phyloP scores from a whole-genome alignment of 192 early-diverging fungal genomes.

The Coemansia sp. region DNA sequence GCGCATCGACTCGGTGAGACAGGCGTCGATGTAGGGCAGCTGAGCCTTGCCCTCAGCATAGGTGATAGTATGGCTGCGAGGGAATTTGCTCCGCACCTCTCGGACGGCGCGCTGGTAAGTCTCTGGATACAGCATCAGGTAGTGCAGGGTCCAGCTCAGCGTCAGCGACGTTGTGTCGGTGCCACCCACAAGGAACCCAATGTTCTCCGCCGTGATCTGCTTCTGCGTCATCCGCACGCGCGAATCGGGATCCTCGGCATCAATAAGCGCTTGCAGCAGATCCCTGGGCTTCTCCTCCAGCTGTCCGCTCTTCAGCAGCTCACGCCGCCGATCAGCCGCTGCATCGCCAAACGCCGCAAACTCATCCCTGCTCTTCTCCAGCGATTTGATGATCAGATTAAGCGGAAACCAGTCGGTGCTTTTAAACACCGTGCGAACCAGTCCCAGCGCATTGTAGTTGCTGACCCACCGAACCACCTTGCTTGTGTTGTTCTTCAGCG shows the following conservation, averaged over 20 bases:
- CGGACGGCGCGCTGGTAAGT: slow-evolving; percentile 4
- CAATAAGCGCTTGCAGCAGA: slow-evolving; percentile 39
- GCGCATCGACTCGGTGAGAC: slow-evolving; percentile 38
- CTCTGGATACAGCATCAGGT: slow-evolving; percentile 22
- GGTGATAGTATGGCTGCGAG: slow-evolving; percentile 13
- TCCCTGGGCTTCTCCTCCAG: slow-evolving; percentile 22
- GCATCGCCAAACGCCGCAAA: slow-evolving; percentile 7
- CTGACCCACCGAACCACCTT: slow-evolving; percentile 21
- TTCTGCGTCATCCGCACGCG: slow-evolving; percentile 16
- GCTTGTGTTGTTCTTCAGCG: slow-evolving; percentile 6
- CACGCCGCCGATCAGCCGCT: background rate
- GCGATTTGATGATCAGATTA: background rate
- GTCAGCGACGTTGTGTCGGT: slow-evolving; percentile 35
- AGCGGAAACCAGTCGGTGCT: slow-evolving; percentile 5
- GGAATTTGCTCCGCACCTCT: slow-evolving; percentile 27
- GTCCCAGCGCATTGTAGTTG: slow-evolving; percentile 10
- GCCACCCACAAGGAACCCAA: slow-evolving; percentile 24
- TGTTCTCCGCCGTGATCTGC: slow-evolving; percentile 26
- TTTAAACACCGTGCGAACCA: slow-evolving; percentile 4
- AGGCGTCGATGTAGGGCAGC: slow-evolving; percentile 36
- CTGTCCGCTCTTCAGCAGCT: background rate
- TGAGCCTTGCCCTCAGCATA: slow-evolving; percentile 17
- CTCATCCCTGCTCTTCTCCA: slow-evolving; percentile 14
- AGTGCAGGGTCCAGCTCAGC: slow-evolving; percentile 35
- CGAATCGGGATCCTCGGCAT: slow-evolving; percentile 27